Base-by-base conservation (phyloP, 1,284 basidiomycete species). In the Irpex sp. region DNA sequence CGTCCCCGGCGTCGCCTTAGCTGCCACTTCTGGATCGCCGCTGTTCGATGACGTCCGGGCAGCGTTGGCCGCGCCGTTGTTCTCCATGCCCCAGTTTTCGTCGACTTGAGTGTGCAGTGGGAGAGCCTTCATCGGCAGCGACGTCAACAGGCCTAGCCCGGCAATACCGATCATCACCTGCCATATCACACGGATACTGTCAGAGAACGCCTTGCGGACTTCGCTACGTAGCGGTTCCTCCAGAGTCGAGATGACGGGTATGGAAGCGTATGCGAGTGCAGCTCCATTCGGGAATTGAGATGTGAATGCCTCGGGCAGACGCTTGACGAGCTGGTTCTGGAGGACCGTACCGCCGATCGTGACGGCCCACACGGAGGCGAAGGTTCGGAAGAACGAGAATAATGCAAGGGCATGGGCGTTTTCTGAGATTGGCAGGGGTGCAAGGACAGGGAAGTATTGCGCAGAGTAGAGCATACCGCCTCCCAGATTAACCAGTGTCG, bases 291-390 rank as follows among this genome's bases (percentile, higher is more conserved):
- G 69, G 48, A 74, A 65, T 11, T 62, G 52, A 5, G 60, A 52
- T 21, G 68, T 31, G 62, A 75, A 69, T 7, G 62, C 67, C 3
- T 47, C 7, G 3, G 72, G 70, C 7, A 73, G 66, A 9, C 64
- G 63, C 3, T 63, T 58, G 6, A 13, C 56, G 21, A 75, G 71
- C 52, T 72, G 68, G 54, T 70, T 73, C 59, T 74, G 74, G 5
- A 75, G 69, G 17, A 75, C 64, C 0, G 72, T 66, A 2, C 65
- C 68, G 31, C 72, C 72, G 36, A 74, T 68, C n/a, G 73, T 70
- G 44, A 74, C 67, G 13, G 72, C 72, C 68, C 72, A 74, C 48
- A 67, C 69, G 9, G 61, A 60, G 4, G 69, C 65, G 56, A 73
- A 73, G 6, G 64, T 57, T 15, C 70, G 65, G n/a, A 65, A 58